Evolutionary conservation across 805 yeast genomes (phyloP).

Genomic region (Candida cerambycidarum): DNA sequence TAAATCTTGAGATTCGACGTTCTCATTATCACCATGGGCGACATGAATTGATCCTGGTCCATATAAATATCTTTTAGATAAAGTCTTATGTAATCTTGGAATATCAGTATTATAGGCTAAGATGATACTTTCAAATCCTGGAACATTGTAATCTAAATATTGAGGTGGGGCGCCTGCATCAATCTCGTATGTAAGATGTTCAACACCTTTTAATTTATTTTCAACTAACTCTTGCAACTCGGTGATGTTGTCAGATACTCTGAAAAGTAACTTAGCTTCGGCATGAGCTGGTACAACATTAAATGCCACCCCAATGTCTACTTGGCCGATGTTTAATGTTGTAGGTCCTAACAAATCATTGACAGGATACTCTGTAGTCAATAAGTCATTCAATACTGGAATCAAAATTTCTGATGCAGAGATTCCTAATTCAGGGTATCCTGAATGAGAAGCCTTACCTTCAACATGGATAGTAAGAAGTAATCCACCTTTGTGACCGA

Average conservation of each 20-base stretch:
- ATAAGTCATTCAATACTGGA: constrained; percentile 47
- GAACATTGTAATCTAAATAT: constrained; percentile 55
- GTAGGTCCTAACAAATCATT: constrained; percentile 57
- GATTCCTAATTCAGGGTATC: constrained; percentile 68
- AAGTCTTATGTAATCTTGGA: constrained; percentile 24
- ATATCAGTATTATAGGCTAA: constrained; percentile 51
- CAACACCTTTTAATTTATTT: constrained; percentile 29
- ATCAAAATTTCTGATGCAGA: constrained; percentile 60
- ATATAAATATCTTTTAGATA: constrained; percentile 48
- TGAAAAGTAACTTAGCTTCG: constrained; percentile 45
- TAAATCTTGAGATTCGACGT: constrained; percentile 47
- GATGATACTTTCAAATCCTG: constrained; percentile 58
- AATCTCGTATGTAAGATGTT: constrained; percentile 21
- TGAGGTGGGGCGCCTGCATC: constrained; percentile 37
- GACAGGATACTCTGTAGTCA: constrained; percentile 46
- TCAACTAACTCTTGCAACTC: constrained; percentile 36
- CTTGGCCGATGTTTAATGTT: constrained; percentile 59
- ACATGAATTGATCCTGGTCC: constrained; percentile 67
- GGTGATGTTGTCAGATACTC: constrained; percentile 52
- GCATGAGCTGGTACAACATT: constrained; percentile 67
- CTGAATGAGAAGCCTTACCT: constrained; percentile 67
- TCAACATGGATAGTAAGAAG: constrained; percentile 40
- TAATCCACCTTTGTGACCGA: constrained; percentile 66
- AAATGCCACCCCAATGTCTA: constrained; percentile 62
- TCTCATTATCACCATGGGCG: constrained; percentile 61